Conservation (phyloP, 2,329 filamentous ascomycete genomes). For the Neodidymelliopsis sp. region DNA sequence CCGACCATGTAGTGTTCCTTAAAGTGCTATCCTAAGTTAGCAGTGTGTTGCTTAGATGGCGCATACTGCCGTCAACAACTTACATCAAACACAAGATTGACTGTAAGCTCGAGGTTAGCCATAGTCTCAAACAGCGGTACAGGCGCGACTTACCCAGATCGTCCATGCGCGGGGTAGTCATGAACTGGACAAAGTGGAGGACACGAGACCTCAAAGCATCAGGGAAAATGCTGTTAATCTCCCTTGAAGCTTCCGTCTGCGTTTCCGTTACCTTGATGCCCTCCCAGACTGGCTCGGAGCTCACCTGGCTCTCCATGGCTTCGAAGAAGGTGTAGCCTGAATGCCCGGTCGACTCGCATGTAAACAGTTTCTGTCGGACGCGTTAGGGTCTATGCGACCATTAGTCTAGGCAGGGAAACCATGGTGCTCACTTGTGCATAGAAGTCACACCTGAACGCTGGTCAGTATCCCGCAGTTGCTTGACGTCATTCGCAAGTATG, state of each 20-base stretch:
- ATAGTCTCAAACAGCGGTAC: slow-evolving; percentile 30
- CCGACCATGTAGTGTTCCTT: slow-evolving; percentile 44
- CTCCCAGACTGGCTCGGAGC: slow-evolving; percentile 48
- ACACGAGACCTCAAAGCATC: slow-evolving; percentile 91
- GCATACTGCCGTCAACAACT: background rate
- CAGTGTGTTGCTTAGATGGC: background rate
- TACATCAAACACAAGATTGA: slow-evolving; percentile 45
- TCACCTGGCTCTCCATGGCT: slow-evolving; percentile 87
- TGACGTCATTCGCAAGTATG: slow-evolving; percentile 29
- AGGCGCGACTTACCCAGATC: slow-evolving; percentile 65
- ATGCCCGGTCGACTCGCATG: slow-evolving; percentile 94
- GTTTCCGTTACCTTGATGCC: slow-evolving; percentile 40
- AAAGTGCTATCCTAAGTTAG: slow-evolving; percentile 38
- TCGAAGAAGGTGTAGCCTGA: slow-evolving; percentile 92
- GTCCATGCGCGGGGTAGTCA: slow-evolving; percentile 84
- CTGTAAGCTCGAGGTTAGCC: slow-evolving; percentile 32
- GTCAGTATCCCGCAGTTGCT: slow-evolving; percentile 23
- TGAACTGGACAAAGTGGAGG: slow-evolving; percentile 87
- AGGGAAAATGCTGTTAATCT: slow-evolving; percentile 91
- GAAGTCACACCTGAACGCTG: slow-evolving; percentile 77
- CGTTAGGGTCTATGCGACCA: slow-evolving; percentile 28
- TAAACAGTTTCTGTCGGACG: slow-evolving; percentile 75
- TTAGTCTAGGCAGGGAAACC: background rate
- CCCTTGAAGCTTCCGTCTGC: slow-evolving; percentile 72
- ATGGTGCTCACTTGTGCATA: slow-evolving; percentile 77